Percentiles rank a stretch among this genome's conserved stretches.
These are phyloP conservation scores for Penicillium mononematosum DNA, from an alignment of 495 filamentous ascomycete species.

Conservation along the genomic window DNA sequence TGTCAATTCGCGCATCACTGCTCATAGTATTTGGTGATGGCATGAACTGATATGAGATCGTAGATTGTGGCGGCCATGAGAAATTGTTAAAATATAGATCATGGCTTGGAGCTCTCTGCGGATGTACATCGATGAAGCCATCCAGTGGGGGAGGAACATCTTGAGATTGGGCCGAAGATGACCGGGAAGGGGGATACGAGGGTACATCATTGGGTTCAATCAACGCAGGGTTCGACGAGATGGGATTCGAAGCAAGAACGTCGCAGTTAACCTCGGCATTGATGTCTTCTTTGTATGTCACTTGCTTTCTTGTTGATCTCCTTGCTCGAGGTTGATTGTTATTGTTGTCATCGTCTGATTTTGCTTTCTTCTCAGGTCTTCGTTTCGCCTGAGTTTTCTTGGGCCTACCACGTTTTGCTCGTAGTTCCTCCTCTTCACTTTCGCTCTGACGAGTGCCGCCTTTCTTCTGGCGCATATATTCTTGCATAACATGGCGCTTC, in stretches of 20 bases:
- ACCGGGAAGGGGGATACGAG: constrained; percentile 3
- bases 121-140: background rate
- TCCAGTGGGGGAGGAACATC: background rate
- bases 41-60: constrained; percentile 18
- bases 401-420: constrained; percentile 21
- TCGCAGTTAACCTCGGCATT: constrained; percentile 6
- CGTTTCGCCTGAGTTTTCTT: constrained; percentile 21
- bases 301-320: background rate
- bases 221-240: background rate
- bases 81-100: constrained; percentile 15
- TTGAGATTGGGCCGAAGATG: constrained; percentile 8
- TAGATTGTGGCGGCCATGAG: constrained; percentile 19
- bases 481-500: constrained; percentile 50
- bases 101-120: constrained; percentile 14
- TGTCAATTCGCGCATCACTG: constrained; percentile 39
- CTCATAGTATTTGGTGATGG: constrained; percentile 36
- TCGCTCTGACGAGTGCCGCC: constrained; percentile 25
- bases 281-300: constrained; percentile 2
- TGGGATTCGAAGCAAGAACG: background rate
- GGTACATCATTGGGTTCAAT: background rate
- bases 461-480: constrained; percentile 47
- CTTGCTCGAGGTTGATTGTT: constrained; percentile 1
- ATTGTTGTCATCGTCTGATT: background rate
- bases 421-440: constrained; percentile 19
- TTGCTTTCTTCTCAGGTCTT: constrained; percentile 9